A percentile compares a stretch with the other conserved stretches of the same genome.
phyloP scores from a whole-genome alignment of 805 yeast species.

The Starmerella ratchasimensis region DNA sequence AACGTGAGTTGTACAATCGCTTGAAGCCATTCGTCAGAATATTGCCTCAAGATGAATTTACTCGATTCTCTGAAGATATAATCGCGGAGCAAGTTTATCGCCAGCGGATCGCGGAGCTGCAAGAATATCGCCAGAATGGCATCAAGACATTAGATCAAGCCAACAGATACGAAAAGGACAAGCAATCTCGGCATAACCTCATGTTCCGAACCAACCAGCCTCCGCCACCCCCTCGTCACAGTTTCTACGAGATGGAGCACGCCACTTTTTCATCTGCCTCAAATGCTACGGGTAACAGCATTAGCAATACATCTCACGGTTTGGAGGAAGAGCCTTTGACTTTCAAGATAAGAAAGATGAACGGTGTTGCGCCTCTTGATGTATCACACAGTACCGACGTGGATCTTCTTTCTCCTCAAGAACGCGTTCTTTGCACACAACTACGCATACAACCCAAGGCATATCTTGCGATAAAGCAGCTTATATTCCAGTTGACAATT shows the following conservation, averaged over 20 bases:
- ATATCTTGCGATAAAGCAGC: conserved; percentile 81
- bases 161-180: conserved; percentile 74
- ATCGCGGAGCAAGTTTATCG: conserved; percentile 66
- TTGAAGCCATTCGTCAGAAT: conserved; percentile 71
- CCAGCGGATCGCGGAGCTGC: conserved; percentile 72
- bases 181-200: conserved; percentile 49
- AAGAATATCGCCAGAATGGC: conserved; percentile 87
- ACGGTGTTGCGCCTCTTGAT: conserved; percentile 27
- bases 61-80: conserved; percentile 56
- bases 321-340: conserved; percentile 16
- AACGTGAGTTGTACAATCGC: conserved; percentile 62
- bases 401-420: conserved; percentile 73
- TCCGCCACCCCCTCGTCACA: conserved; percentile 14
- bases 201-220: conserved; percentile 16
- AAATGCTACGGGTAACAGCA: conserved; percentile 7
- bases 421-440: conserved; percentile 69
- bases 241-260: conserved; percentile 12
- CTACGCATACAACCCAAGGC: conserved; percentile 85
- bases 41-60: conserved; percentile 70
- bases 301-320: conserved; percentile 5
- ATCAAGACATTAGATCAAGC: conserved; percentile 75
- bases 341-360: conserved; percentile 23
- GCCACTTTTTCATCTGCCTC: neutral
- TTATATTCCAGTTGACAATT: conserved; percentile 72
- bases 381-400: conserved; percentile 59